Percentiles rank a stretch among this genome's conserved stretches.
These are phyloP conservation scores for Amoebophrya sp. DNA, from an alignment of 169 alveolate genomes.

Conservation along the genomic window DNA sequence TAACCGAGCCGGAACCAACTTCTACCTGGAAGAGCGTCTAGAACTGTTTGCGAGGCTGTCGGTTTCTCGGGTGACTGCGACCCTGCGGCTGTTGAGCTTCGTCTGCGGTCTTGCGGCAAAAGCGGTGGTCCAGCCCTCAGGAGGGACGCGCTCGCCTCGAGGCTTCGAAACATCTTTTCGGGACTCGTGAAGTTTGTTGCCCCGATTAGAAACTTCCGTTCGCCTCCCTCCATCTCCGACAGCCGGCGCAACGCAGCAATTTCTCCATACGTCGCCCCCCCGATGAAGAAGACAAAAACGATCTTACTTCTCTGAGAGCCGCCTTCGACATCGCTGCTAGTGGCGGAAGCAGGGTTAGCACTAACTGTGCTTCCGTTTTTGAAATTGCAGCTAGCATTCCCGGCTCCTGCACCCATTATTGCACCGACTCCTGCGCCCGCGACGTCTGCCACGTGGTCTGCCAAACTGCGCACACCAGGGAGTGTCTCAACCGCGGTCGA, in stretches of 20 bases:
- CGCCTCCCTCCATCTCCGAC: conserved; percentile 49
- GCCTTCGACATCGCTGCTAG: no score
- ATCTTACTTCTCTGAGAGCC: no score
- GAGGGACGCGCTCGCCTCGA: not conserved
- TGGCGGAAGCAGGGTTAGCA: no score
- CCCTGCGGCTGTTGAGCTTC: not conserved
- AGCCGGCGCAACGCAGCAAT: conserved; percentile 62
- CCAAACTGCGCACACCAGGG: no score
- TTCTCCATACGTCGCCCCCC: conserved; percentile 71
- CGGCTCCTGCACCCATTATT: no score
- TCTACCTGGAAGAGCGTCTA: not conserved
- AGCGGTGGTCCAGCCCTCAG: not conserved
- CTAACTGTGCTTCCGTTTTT: no score
- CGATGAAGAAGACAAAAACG: not conserved
- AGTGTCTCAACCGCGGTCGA: no score
- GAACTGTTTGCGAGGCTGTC: no score
- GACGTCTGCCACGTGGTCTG: no score
- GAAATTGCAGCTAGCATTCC: no score
- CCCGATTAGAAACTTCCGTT: conserved; percentile 47
- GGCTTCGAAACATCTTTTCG: conserved; percentile 28
- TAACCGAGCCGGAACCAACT: not conserved
- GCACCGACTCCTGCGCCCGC: no score
- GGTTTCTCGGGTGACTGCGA: not conserved
- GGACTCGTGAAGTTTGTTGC: conserved; percentile 50
- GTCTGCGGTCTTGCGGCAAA: not conserved